Conservation (phyloP, 768 basidiomycete genomes). For the Brasilioporus rufonigricans region DNA sequence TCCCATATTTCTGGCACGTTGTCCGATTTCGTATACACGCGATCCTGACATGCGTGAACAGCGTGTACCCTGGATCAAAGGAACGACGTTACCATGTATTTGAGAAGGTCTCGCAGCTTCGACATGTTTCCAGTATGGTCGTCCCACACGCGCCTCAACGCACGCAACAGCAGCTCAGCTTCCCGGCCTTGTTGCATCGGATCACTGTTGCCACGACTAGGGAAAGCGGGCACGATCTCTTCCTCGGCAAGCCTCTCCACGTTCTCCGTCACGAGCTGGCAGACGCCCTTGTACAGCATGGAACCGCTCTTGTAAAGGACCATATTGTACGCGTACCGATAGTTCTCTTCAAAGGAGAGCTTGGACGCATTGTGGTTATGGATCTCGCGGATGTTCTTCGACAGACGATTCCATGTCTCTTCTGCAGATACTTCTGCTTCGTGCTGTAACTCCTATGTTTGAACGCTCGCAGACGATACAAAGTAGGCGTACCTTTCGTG, state of each 20-base stretch:
- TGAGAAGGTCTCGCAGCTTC: conserved; percentile 85
- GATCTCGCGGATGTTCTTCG: conserved; percentile 88
- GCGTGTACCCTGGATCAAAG: not conserved
- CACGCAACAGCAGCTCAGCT: conserved; percentile 82
- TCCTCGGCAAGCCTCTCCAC: conserved; percentile 75
- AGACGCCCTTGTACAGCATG: conserved; percentile 84
- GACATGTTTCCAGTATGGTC: conserved; percentile 89
- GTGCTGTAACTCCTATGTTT: conserved; percentile 44
- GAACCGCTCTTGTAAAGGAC: conserved; percentile 85
- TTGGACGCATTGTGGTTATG: conserved; percentile 90
- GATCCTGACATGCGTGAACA: conserved; percentile 61
- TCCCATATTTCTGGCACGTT: conserved; percentile 78
- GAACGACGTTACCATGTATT: conserved; percentile 79
- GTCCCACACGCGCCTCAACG: conserved; percentile 84
- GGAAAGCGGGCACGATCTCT: conserved; percentile 80
- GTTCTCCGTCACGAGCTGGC: conserved; percentile 74
- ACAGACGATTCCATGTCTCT: conserved; percentile 79
- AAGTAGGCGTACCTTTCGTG: conserved; percentile 41
- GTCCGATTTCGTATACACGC: conserved; percentile 76
- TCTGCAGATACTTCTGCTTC: conserved; percentile 74
- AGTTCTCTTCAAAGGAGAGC: conserved; percentile 90
- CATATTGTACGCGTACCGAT: conserved; percentile 93
- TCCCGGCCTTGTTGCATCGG: conserved; percentile 76
- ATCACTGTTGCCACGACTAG: conserved; percentile 64
- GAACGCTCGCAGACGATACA: not conserved